Base-by-base conservation (phyloP, 179 eudicot species). In the Patellifolia procumbens region DNA sequence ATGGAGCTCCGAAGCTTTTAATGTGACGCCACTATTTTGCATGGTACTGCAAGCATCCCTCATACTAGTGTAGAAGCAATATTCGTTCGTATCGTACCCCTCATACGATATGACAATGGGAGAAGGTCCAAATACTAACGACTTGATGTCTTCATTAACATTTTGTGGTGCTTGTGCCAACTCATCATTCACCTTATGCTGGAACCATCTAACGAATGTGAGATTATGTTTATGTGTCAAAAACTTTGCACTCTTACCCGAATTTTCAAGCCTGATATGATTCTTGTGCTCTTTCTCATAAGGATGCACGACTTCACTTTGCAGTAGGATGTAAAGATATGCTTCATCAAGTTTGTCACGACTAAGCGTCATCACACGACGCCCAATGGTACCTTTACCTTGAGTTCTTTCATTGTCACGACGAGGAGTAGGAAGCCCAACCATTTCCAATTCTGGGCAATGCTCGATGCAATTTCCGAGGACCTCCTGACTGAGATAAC, bases 11-110 rank as follows among this genome's bases (percentile, higher is more conserved):
- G n/a, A 8, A 7, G 22, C 74, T 26, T 53, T n/a, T 16, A 68
- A 55, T 34, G 52, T 58, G 11, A 76, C 79, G 42, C 68, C 32
- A 45, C 12, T 76, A n/a, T 68, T 68, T 58, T 75, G 46, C 70
- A 31, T 49, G 9, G 59, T 46, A 48, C 59, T 60, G 8, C 5
- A 62, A 63, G 62, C 70, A 66, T 66, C 52, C 31, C 42, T 34
- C 5, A 3, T 28, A 20, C 28, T 29, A 5, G 35, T 69, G 37
- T 69, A 26, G 10, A 46, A 69, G 29, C 20, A 29, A 46, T 46
- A 56, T n/a, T 26, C 51, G 39, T 66, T 66, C 19, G n/a, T 11
- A 20, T 66, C 51, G 7, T 66, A 66, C 70, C 66, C 76, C 24
- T 42, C 35, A 37, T 56, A 73, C 3, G 56, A 43, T 29, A 45